Evolutionary conservation across 1,139 yeast genomes (phyloP).

Genomic region (Saccharomyces uvarum): DNA sequence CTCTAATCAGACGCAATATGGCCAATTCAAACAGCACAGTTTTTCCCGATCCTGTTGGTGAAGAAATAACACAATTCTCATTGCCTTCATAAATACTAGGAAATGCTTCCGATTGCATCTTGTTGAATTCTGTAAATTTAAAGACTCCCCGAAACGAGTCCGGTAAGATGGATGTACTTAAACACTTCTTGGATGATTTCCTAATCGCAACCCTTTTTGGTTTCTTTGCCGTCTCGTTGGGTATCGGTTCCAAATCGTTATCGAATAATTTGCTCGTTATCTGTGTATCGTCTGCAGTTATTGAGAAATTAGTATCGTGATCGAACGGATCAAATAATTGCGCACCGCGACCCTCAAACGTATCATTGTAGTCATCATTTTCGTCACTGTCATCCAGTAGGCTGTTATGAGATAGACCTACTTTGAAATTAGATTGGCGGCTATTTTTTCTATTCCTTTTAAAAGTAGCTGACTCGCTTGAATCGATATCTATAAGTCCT

Average conservation of each 20-base stretch:
- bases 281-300: constrained; percentile 14
- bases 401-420: constrained; percentile 18
- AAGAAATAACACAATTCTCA: constrained; percentile 42
- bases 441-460: constrained; percentile 2
- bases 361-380: constrained; percentile 5
- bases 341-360: constrained; percentile 1
- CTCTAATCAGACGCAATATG: constrained; percentile 35
- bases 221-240: background rate
- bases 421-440: constrained; percentile 17
- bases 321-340: background rate
- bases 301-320: constrained; percentile 5
- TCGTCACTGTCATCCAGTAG: constrained; percentile 19
- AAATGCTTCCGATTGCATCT: constrained; percentile 45
- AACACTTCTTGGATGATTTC: background rate
- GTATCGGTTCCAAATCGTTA: background rate
- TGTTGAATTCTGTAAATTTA: constrained; percentile 37
- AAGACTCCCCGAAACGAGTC: constrained; percentile 32
- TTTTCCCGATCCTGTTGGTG: constrained; percentile 56
- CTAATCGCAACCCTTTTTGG: constrained; percentile 6
- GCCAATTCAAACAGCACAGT: constrained; percentile 50
- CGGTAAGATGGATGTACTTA: constrained; percentile 19
- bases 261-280: constrained; percentile 3
- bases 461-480: background rate
- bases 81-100: constrained; percentile 31
- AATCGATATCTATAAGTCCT: background rate